Percentiles rank a stretch among this genome's conserved stretches.
Conservation (phyloP, 1,139 yeast genomes). For the Nakaseomyces kungkrabaensis region DNA sequence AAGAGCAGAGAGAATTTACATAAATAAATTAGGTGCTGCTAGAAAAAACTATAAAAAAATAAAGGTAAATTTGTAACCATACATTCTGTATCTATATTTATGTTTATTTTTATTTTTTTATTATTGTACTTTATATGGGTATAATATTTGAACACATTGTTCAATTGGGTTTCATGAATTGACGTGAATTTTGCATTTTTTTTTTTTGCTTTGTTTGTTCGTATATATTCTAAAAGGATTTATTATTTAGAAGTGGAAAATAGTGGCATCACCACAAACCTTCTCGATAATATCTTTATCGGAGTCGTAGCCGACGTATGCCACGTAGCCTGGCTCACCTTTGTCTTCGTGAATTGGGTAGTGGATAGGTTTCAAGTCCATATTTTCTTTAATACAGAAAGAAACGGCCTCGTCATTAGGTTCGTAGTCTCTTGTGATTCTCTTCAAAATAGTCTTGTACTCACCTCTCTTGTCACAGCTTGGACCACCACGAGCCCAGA, state of each 20-base stretch:
- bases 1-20: neutral
- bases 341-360: slow-evolving; percentile 28
- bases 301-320: slow-evolving; percentile 29
- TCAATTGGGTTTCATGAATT: too few species aligned
- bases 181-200: too few species aligned
- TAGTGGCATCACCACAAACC: slow-evolving; percentile 22
- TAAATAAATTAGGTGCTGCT: neutral
- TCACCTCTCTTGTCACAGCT: slow-evolving; percentile 37
- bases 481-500: slow-evolving; percentile 34
- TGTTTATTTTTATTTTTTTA: too few species aligned
- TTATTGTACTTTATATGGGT: too few species aligned
- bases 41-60: too few species aligned
- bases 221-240: too few species aligned
- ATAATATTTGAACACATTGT: too few species aligned
- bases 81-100: too few species aligned
- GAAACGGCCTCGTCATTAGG: slow-evolving; percentile 29
- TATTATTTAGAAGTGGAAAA: slow-evolving; percentile 14
- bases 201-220: too few species aligned
- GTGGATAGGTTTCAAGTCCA: slow-evolving; percentile 21
- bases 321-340: slow-evolving; percentile 30
- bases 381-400: slow-evolving; percentile 30
- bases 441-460: slow-evolving; percentile 31
- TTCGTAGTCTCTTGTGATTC: slow-evolving; percentile 31
- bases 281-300: slow-evolving; percentile 23
- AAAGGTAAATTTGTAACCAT: too few species aligned